Conservation (phyloP, 78 protist species). For the Bodo saltans region DNA sequence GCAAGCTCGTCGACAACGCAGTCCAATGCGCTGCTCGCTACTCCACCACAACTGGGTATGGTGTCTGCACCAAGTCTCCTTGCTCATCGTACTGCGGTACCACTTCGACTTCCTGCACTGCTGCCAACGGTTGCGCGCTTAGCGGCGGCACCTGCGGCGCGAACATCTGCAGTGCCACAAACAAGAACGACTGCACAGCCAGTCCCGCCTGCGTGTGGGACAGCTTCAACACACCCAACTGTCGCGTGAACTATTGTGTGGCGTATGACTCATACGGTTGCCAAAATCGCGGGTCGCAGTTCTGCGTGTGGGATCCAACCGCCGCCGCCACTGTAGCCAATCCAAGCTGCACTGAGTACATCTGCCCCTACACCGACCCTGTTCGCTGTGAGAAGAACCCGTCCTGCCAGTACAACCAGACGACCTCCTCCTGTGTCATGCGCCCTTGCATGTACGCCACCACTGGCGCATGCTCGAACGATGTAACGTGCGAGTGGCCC, state of each 20-base stretch:
- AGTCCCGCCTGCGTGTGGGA: not conserved
- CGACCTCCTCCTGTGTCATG: not conserved
- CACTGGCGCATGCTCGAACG: not conserved
- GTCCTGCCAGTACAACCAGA: not conserved
- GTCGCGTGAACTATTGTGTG: not conserved
- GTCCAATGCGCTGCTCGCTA: not conserved
- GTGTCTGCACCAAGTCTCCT: not conserved
- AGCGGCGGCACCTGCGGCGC: not conserved
- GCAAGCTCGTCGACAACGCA: not conserved
- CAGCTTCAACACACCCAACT: not conserved
- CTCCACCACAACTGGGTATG: not conserved
- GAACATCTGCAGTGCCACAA: not conserved
- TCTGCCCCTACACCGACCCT: not conserved
- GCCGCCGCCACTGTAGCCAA: not conserved
- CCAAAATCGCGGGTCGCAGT: not conserved
- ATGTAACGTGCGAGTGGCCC: not conserved
- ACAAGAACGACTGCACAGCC: not conserved
- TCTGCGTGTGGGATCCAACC: not conserved
- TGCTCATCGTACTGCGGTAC: not conserved
- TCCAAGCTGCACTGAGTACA: not conserved
- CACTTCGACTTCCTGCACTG: not conserved
- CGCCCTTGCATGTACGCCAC: not conserved
- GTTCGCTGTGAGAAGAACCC: not conserved
- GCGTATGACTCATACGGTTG: not conserved
- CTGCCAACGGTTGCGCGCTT: not conserved